Percentiles rank a stretch among this genome's conserved stretches.
These are phyloP conservation scores for Sisymbrium altissimum DNA, from an alignment of 345 rosid species.

Conservation along the genomic window DNA sequence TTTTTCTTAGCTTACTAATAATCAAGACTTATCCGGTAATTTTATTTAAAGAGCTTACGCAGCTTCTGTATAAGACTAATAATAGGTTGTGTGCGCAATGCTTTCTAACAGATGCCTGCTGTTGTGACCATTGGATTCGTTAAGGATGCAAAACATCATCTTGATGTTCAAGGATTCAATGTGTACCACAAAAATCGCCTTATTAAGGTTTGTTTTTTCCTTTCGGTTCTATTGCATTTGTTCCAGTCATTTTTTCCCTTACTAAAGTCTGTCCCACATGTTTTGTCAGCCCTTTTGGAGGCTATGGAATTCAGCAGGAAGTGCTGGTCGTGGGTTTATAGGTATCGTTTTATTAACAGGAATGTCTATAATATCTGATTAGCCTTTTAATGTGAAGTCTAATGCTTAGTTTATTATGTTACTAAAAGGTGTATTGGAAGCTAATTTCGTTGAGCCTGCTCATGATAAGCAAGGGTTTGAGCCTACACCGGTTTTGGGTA, in stretches of 20 bases:
- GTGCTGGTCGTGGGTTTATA: constrained; percentile 94
- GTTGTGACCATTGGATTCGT: no score
- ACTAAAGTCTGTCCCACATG: neutral
- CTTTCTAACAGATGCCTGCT: no score
- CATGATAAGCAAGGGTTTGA: constrained; percentile 98
- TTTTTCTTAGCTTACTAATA: no score
- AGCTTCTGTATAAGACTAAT: no score
- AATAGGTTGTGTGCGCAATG: no score
- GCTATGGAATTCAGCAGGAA: constrained; percentile 93
- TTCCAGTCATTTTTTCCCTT: neutral
- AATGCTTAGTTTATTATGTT: constrained; percentile 28
- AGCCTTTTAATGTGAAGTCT: constrained; percentile 4
- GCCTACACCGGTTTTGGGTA: constrained; percentile 81
- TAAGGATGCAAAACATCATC: no score
- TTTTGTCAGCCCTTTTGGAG: constrained; percentile 91
- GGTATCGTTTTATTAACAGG: constrained; percentile 40
- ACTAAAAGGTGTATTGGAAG: constrained; percentile 82
- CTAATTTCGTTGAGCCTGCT: constrained; percentile 96
- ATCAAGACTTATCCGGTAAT: no score
- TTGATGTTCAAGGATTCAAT: constrained; percentile 93
- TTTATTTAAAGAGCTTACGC: no score
- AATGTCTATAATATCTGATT: neutral
- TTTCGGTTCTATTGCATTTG: neutral
- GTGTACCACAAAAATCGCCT: constrained; percentile 95
- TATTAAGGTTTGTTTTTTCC: constrained; percentile 59